Evolutionary conservation across 345 rosid species (phyloP).

Genomic region (Populus nigra): DNA sequence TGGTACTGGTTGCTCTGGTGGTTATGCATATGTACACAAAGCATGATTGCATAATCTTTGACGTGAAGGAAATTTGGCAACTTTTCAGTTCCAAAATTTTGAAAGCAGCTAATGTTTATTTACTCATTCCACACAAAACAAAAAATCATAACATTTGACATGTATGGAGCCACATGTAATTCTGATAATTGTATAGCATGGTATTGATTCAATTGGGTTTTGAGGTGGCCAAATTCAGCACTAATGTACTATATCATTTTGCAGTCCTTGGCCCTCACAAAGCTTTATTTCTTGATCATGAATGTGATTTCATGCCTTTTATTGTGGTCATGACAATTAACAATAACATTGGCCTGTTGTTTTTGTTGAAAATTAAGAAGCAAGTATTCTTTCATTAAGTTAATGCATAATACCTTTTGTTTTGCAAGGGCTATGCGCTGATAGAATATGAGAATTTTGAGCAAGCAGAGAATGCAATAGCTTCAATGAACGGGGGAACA

Average conservation of each 20-base stretch:
- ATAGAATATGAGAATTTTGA: slow-evolving; percentile 69
- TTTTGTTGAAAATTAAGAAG: background rate
- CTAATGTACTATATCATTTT: background rate
- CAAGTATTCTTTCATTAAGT: background rate
- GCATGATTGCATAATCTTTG: background rate
- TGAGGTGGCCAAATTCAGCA: background rate
- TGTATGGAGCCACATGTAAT: background rate
- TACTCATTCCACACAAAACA: background rate
- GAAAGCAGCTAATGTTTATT: no score
- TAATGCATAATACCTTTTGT: slow-evolving; percentile 2
- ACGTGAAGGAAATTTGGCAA: background rate
- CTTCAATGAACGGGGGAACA: slow-evolving; percentile 59
- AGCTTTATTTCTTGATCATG: background rate
- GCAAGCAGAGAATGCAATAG: slow-evolving; percentile 70
- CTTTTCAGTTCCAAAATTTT: background rate
- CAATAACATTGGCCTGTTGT: background rate
- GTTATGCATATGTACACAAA: background rate
- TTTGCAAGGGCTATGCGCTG: slow-evolving; percentile 71
- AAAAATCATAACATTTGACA: background rate
- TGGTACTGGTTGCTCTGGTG: background rate
- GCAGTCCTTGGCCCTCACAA: background rate
- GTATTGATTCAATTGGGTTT: background rate
- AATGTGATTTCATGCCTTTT: background rate
- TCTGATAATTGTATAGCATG: background rate
- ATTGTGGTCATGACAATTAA: background rate